phyloP scores from a whole-genome alignment of 2,329 filamentous ascomycete genomes.

The Sporothrix brasiliensis region DNA sequence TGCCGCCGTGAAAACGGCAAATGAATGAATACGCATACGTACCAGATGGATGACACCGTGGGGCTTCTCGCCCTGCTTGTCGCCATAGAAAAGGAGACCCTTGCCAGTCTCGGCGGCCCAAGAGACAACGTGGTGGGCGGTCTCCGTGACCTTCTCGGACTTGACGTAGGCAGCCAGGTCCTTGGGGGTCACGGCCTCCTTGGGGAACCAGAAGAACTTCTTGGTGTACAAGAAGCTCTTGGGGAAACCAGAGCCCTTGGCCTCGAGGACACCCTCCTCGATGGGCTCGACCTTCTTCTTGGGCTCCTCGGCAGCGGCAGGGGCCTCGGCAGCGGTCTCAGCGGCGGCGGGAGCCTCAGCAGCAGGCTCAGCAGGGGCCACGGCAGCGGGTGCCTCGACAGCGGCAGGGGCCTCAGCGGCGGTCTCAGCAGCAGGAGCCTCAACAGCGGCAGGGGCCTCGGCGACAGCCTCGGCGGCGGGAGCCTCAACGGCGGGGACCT shows the following conservation, averaged over 20 bases:
- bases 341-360: conserved; percentile 46
- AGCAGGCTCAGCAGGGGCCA: conserved; percentile 47
- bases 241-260: conserved; percentile 84
- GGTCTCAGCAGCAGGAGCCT: conserved; percentile 43
- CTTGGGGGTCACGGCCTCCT: conserved; percentile 72
- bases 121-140: conserved; percentile 77
- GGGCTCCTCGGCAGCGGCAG: conserved; percentile 47
- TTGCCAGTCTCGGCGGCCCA: conserved; percentile 95
- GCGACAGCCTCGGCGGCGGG: conserved; percentile 45
- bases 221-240: conserved; percentile 91
- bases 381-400: conserved; percentile 46
- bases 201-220: conserved; percentile 87
- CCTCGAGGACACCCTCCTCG: conserved; percentile 80
- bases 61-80: conserved; percentile 84
- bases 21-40: conserved; percentile 36
- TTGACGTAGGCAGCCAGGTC: conserved; percentile 77
- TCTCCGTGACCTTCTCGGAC: conserved; percentile 77
- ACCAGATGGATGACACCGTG: conserved; percentile 84
- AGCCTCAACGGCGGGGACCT: conserved; percentile 50
- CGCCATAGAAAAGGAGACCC: conserved; percentile 89
- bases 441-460: conserved; percentile 37
- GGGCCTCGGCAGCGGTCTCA: conserved; percentile 46
- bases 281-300: conserved; percentile 55
- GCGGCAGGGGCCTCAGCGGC: conserved; percentile 46
- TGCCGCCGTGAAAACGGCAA: background rate